Base-by-base conservation (phyloP, 805 yeast species). In the Lipomyces japonicus region DNA sequence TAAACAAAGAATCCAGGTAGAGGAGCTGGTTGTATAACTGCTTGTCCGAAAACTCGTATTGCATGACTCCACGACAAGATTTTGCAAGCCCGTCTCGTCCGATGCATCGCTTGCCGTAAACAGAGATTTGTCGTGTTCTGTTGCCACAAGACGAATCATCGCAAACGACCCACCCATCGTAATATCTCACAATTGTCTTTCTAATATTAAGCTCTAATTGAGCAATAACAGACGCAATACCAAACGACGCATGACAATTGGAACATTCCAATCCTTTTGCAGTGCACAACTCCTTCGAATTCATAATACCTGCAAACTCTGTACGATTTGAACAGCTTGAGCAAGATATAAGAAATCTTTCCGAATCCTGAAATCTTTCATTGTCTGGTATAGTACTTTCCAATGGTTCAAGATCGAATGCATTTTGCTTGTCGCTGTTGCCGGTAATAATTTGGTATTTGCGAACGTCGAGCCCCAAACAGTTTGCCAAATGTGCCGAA, bases 91-190 rank as follows among this genome's bases (percentile, higher is more conserved):
- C 86, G 61, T 75, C 76, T 50, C 67, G 67, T 37, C 86, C 84
- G 51, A 88, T 74, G 66, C 97, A 89, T 58, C 91, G 76, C 59
- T 82, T 80, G 46, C 97, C 97, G 63, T 86, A 88, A 3, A 90
- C 96, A 19, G 90, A 80, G 22, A 93, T 76, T 63, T 90, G 95
- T 55, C 96, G 75, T 0, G 97, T 90, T 14, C 75, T 74, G 46
- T 79, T 73, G 1, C 85, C 86, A 70, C 97, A 91, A 1, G 93
- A 77, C 4, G 80, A 65, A 61, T 93, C 97, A 65, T 86, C 95
- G 71, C 99, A 93, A 0, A 67, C 69, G 40, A 89, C 70, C 87
- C 93, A 81, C 3, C 90, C 91, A n/a, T 86, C 81, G 65, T 93
- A 93, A 66, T 90, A 93, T 28, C 74, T 64, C 0, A 89, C 75